Evolutionary conservation across 805 yeast species (phyloP).

Genomic region (Teunomyces cretensis): DNA sequence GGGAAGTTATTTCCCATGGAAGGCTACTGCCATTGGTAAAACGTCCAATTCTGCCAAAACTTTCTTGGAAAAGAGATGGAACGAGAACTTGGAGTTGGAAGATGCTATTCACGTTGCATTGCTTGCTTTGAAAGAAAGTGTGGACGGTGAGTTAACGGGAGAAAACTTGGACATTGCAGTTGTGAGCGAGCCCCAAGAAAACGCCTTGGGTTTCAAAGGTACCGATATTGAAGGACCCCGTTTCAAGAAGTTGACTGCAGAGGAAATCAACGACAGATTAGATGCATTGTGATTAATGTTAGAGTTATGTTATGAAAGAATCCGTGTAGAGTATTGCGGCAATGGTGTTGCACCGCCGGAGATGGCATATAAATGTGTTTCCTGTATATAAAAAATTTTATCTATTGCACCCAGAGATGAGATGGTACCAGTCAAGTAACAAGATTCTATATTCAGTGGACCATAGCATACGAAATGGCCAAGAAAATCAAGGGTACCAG

Average conservation of each 20-base stretch:
- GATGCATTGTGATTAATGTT: slow-evolving; percentile 65
- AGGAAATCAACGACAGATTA: slow-evolving; percentile 93
- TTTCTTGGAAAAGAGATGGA: slow-evolving; percentile 96
- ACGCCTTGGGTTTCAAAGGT: slow-evolving; percentile 82
- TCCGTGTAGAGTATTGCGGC: background rate
- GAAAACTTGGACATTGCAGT: slow-evolving; percentile 92
- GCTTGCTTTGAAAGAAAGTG: slow-evolving; percentile 89
- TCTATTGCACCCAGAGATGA: slow-evolving; percentile 1
- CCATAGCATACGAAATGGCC: slow-evolving; percentile 7
- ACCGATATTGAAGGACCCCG: slow-evolving; percentile 85
- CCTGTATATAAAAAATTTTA: background rate
- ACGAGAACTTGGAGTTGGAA: slow-evolving; percentile 92
- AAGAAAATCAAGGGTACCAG: slow-evolving; percentile 15
- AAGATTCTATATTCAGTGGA: background rate
- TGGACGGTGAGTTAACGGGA: slow-evolving; percentile 97
- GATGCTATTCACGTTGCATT: slow-evolving; percentile 97
- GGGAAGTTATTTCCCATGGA: slow-evolving; percentile 98
- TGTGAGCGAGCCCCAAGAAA: slow-evolving; percentile 79
- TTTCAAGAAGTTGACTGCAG: slow-evolving; percentile 77
- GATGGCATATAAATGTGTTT: background rate
- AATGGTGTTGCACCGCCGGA: background rate
- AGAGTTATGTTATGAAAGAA: background rate
- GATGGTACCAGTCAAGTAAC: background rate
- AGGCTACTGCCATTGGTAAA: slow-evolving; percentile 98
- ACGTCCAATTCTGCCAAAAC: slow-evolving; percentile 97